Evolutionary conservation across 768 basidiomycete species (phyloP), one percentile per base, ranked within the genome.

Genomic region (Rhizopogon sp.): DNA sequence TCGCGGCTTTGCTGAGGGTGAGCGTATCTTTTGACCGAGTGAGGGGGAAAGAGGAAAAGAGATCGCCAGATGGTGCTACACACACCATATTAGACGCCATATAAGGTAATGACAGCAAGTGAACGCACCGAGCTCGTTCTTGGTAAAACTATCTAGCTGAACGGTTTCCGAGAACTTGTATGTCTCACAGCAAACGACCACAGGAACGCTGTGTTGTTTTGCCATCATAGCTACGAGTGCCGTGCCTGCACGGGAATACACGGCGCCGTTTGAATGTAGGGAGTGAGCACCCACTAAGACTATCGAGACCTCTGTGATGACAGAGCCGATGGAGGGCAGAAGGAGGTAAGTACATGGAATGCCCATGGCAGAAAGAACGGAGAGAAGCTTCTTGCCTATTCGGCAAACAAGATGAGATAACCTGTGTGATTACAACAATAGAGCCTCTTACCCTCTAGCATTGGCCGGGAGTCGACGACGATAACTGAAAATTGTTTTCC

Each of bases 201-300:
- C 94, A 5, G 97, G 96, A 0, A 98, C 88, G 22, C 85, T 86
- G 63, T 88, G 82, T 45, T 84, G 83, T 69, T 91, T 92, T 1
- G 93, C 91, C 79, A 98, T 85, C 95, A 98, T 96, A 1, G 95
- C 92, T 6, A 98, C 93, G 62, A 94, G 80, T 0, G 96, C 96
- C 3, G 95, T 98, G 28, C 97, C 97, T 0, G 94, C 93, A 50
- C 97, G 81, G 10, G 93, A 90, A 67, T 89, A 96, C 3, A 98
- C 90, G 2, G 93, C 85, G 7, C 97, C 97, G 58, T 99, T 97
- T 3, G 95, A 87, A 65, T 95, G 90, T 6, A 99, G 78, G 6
- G 97, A 93, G 62, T 98, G 93, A 2, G 95, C 93, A 25, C 97
- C 97, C 14, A 98, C 77, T 55, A 98, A 79, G 47, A 97, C 87